Conservation (phyloP, 306 rosid species). For the Benincasa hispida region DNA sequence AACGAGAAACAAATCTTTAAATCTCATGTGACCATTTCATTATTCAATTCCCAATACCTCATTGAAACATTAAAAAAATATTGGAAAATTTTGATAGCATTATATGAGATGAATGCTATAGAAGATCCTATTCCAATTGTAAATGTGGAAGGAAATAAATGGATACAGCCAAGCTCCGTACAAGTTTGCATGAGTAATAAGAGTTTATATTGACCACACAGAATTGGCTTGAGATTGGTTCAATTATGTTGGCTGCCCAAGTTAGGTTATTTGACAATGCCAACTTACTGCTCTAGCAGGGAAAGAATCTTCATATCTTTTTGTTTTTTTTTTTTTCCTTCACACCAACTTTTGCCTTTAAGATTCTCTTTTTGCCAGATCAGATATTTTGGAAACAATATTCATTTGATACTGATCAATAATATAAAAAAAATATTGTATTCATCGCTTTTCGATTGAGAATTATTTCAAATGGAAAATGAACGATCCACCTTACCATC, state of each 20-base stretch:
- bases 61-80: too few relatives aligned
- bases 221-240: background rate
- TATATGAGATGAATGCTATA: background rate
- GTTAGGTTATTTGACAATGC: background rate
- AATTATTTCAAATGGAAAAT: too few relatives aligned
- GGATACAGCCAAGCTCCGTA: background rate
- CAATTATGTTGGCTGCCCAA: background rate
- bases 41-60: background rate
- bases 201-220: background rate
- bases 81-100: too few relatives aligned
- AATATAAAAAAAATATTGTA: too few relatives aligned
- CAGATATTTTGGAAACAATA: background rate
- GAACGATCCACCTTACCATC: too few relatives aligned
- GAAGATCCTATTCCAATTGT: background rate
- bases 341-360: background rate
- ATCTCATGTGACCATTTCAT: background rate
- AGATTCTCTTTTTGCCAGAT: background rate
- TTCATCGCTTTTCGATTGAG: too few relatives aligned
- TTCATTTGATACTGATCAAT: background rate
- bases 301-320: background rate
- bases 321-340: background rate
- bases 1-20: too few relatives aligned
- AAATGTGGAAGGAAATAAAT: background rate
- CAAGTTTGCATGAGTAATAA: background rate
- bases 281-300: background rate